A percentile compares a stretch with the other conserved stretches of the same genome.
Evolutionary conservation across 2,329 filamentous ascomycete genomes (phyloP).

Genomic region (Cladophialophora exuberans): DNA sequence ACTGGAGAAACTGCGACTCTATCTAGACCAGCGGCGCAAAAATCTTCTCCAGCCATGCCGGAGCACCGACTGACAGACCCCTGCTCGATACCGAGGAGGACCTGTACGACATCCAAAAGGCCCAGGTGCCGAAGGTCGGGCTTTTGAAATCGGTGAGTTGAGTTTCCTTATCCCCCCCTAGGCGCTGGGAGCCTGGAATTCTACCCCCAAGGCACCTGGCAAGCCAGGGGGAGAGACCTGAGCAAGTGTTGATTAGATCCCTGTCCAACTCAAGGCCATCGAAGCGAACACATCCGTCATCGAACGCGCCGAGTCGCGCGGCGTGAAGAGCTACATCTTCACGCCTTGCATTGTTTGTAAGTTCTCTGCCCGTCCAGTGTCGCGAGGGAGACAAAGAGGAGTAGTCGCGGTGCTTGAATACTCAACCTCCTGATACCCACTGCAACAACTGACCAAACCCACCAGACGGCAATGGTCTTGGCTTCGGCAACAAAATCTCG

Average conservation of each 20-base stretch:
- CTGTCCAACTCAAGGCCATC: too few relatives aligned
- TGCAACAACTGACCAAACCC: neutral
- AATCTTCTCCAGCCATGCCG: constrained; percentile 54
- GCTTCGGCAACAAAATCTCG: constrained; percentile 56
- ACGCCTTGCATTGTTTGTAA: constrained; percentile 55
- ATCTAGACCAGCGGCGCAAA: constrained; percentile 54
- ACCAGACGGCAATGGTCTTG: constrained; percentile 49
- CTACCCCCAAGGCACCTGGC: too few relatives aligned
- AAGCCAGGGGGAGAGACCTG: too few relatives aligned
- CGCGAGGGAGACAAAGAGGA: too few relatives aligned
- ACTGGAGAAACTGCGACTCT: too few relatives aligned
- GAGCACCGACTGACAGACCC: constrained; percentile 45
- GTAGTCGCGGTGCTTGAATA: too few relatives aligned
- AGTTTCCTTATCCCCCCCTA: too few relatives aligned
- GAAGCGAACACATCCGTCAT: constrained; percentile 49
- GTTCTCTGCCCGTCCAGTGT: neutral
- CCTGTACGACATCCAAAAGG: constrained; percentile 51
- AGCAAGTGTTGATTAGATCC: too few relatives aligned
- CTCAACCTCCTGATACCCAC: too few relatives aligned
- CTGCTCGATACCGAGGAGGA: constrained; percentile 50
- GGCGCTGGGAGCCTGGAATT: too few relatives aligned
- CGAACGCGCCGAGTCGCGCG: constrained; percentile 46
- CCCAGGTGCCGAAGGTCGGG: constrained; percentile 33
- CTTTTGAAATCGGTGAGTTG: constrained; percentile 36
- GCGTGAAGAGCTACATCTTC: constrained; percentile 58